Conservation (phyloP, 2,329 filamentous ascomycete species). For the Aspergillus latus region DNA sequence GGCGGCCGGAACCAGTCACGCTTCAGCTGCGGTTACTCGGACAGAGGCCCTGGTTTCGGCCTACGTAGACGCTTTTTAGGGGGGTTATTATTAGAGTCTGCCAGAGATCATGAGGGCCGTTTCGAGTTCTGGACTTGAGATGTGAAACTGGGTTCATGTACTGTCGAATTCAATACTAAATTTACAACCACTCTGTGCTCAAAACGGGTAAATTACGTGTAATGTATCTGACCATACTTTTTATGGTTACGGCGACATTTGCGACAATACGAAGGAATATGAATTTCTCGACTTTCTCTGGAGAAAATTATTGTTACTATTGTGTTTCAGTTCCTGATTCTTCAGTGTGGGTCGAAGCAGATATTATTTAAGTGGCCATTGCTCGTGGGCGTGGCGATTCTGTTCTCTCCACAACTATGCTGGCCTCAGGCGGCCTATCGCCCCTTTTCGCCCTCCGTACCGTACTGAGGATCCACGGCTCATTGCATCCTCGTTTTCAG, state of each 20-base stretch:
- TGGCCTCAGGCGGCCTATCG: constrained; percentile 1
- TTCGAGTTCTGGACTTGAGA: constrained; percentile 1
- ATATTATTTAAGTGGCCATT: background rate
- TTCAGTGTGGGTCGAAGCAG: constrained; percentile 4
- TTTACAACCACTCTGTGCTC: background rate
- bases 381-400: constrained; percentile 8
- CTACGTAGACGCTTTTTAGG: background rate
- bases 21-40: constrained; percentile 5
- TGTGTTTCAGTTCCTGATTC: constrained; percentile 9
- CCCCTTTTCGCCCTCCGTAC: constrained; percentile 1
- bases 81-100: constrained; percentile 8
- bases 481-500: background rate
- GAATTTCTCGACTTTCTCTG: background rate
- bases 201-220: background rate
- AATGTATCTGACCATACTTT: no score
- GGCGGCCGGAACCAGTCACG: constrained; percentile 1
- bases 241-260: no score
- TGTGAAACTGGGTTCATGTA: background rate
- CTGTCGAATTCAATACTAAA: background rate
- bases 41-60: background rate
- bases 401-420: background rate
- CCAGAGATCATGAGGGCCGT: background rate
- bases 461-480: background rate
- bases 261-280: no score
- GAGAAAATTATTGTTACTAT: no score